phyloP scores from a whole-genome alignment of 768 basidiomycete species.

The Podaxis pistillaris region DNA sequence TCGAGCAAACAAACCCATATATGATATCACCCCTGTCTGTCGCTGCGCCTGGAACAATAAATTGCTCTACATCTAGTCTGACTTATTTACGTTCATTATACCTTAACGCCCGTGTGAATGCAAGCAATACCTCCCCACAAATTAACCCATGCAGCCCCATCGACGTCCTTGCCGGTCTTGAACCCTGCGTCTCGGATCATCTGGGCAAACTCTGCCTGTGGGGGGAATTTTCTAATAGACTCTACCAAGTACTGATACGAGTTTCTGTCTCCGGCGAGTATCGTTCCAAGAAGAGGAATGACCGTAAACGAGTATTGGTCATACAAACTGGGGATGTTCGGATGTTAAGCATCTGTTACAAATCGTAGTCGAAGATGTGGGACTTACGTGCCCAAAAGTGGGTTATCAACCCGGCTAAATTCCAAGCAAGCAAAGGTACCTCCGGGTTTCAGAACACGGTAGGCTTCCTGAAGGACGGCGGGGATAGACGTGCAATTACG shows the following conservation, averaged over 20 bases:
- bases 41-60: conserved; percentile 6
- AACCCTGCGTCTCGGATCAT: conserved; percentile 91
- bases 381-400: conserved; percentile 80
- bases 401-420: conserved; percentile 91
- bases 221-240: conserved; percentile 92
- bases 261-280: conserved; percentile 90
- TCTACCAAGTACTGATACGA: conserved; percentile 99
- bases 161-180: conserved; percentile 62
- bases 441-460: conserved; percentile 94
- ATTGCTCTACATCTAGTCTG: conserved; percentile 2
- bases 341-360: conserved; percentile 4
- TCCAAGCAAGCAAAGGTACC: conserved; percentile 95
- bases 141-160: conserved; percentile 84
- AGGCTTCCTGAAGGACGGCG: conserved; percentile 82
- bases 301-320: conserved; percentile 95
- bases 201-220: conserved; percentile 81
- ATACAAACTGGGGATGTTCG: conserved; percentile 61
- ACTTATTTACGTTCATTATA: conserved; percentile 36
- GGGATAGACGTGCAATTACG: conserved; percentile 95
- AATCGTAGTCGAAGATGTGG: background rate
- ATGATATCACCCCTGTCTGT: background rate
- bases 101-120: conserved; percentile 82
- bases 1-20: conserved; percentile 26
- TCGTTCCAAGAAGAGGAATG: conserved; percentile 94
- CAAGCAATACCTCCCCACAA: conserved; percentile 87